Evolutionary conservation across 371 early-diverging fungal species (phyloP), one percentile per base, ranked within the genome.

Genomic region (Mortierella sp.): DNA sequence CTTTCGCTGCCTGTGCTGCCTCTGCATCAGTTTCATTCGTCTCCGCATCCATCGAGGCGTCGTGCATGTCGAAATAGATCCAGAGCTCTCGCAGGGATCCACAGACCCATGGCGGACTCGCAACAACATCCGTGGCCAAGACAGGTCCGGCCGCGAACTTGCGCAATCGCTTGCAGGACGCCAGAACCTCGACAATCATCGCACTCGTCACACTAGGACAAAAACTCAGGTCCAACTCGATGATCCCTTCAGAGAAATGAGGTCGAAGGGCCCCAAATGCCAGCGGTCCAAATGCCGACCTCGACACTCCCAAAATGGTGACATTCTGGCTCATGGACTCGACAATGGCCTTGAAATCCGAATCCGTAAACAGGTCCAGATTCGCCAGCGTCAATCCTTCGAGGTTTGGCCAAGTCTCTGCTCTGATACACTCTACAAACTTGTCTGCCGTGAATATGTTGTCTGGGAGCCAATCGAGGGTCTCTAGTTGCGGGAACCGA

Each of bases 401-500:
- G 61, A 61, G 61, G 9, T 61, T 61, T 4, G 61, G 61, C 61
- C 61, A 61, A 9, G 39, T 61, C 61, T 61, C 61, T 61, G 61
- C 61, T 4, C 39, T 61, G 22, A 31, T 34, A 11, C 61, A 61
- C 39, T 61, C 61, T 22, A 61, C 34, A 39, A 61, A 61, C 37
- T 61, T 61, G 16, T 61, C 37, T 7, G 61, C 22, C 10, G 61
- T 34, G 61, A 61, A 61, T 22, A 22, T 39, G 10, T 31, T 34
- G 19, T 31, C 61, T 2, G 61, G 61, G 22, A 61, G 22, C 61
- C 61, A 61, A 31, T 61, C 61, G 6, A 61, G 61, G 9, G 61
- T 37, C 61, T 61, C 61, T 1, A 61, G 10, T 61, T 61, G 61
- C 22, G 61, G 61, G 22, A 31, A 61, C 37, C 9, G 34, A 9